Base-by-base conservation (phyloP, 495 filamentous ascomycete species). In the Penicillium manginii region DNA sequence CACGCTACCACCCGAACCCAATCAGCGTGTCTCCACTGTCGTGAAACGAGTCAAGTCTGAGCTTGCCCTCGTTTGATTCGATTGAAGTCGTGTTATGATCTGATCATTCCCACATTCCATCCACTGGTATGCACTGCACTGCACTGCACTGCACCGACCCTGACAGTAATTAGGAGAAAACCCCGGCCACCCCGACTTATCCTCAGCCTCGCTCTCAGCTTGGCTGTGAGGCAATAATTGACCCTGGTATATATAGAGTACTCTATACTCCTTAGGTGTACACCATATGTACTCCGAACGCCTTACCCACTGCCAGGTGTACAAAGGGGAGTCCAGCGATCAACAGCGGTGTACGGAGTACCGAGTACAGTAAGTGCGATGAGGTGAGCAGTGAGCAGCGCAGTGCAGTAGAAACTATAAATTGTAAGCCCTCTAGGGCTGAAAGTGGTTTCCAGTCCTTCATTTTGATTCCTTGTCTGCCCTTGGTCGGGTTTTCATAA, bases 21-120 rank as follows among this genome's bases (percentile, higher is more conserved):
- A 65, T 65, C 54, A 59, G 21, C 42, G 4, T n/a, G 47, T 19
- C 54, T 58, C 65, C 61, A 65, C 65, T 40, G 40, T 3, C 12
- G 35, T 37, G 35, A 37, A 37, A 37, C 35, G 15, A 37, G 35
- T 15, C 7, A 37, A 3, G 12, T 15, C 35, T 37, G 11, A 37
- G 35, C 35, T 14, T 14, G 0, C 35, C 15, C 15, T 37, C 5
- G 31, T 4, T 33, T 33, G 4, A 11, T 12, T 14, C 35, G 35
- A 11, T n/a, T 37, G 12, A 5, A 14, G 35, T 37, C 14, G 35
- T 37, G 35, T 37, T 37, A 29, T 29, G 26, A 29, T 29, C 17
- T 29, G 26, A 10, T 48, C 33, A 50, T 58, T 63, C 53, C 51
- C 48, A 45, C 62, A 58, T 58, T 64, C 54, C 46, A 55, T 10